Conservation (phyloP, 1,284 basidiomycete genomes). For the Grifola frondosa region DNA sequence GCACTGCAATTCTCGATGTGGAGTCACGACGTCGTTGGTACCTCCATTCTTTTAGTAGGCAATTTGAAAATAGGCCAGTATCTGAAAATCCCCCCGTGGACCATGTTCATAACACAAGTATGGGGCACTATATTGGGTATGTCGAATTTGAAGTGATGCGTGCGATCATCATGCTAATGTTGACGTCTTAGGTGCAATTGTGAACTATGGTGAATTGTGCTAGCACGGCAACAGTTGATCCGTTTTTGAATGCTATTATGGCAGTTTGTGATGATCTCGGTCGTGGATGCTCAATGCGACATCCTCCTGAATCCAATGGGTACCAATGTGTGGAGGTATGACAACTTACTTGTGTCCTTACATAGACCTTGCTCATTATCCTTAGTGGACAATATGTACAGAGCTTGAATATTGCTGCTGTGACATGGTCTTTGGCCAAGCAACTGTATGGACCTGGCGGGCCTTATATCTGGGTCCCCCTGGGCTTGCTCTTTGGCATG, state of each 20-base stretch:
- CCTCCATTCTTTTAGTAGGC: conserved; percentile 49
- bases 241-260: too few species aligned
- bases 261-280: conserved; percentile 52
- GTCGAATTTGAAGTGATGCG: not conserved
- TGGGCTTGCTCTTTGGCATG: conserved; percentile 53
- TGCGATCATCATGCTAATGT: not conserved
- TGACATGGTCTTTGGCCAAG: conserved; percentile 65
- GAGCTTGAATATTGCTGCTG: conserved; percentile 53
- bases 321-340: conserved; percentile 52
- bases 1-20: conserved; percentile 55
- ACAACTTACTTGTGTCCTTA: not conserved
- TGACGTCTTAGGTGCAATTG: conserved; percentile 20
- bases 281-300: conserved; percentile 52
- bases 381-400: conserved; percentile 25
- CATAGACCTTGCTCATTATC: not conserved
- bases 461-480: conserved; percentile 54
- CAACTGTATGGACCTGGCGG: conserved; percentile 52
- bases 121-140: conserved; percentile 62
- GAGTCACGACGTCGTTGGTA: conserved; percentile 57
- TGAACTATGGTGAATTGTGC: conserved; percentile 35
- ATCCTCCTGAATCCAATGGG: conserved; percentile 51
- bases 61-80: conserved; percentile 79
- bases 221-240: too few species aligned
- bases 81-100: conserved; percentile 71
- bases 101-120: conserved; percentile 67